Conservation (phyloP, 169 alveolate genomes). For the Cryptosporidium andersoni region DNA sequence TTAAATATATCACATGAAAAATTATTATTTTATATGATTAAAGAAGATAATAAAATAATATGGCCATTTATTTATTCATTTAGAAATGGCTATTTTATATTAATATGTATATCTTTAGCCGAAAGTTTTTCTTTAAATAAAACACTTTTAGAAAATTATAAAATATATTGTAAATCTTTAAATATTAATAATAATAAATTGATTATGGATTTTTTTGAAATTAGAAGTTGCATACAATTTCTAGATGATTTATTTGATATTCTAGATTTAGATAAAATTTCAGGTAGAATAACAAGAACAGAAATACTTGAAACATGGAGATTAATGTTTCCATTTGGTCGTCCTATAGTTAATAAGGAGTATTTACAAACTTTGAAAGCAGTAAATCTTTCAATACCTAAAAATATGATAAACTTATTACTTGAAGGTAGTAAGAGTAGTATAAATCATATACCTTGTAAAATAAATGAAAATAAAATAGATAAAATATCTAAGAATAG, state of each 20-base stretch:
- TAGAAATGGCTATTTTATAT: constrained; percentile 21
- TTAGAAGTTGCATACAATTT: constrained; percentile 24
- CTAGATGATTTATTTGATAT: constrained; percentile 23
- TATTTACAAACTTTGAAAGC: background rate
- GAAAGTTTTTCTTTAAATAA: constrained; percentile 10
- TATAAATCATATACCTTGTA: background rate
- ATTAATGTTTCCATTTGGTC: constrained; percentile 41
- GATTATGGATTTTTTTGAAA: constrained; percentile 2
- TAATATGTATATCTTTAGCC: constrained; percentile 21
- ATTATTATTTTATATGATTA: constrained; percentile 11
- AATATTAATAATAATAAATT: background rate
- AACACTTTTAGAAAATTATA: background rate
- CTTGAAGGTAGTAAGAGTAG: background rate
- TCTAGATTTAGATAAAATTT: background rate
- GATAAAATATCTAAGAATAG: background rate
- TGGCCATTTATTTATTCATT: constrained; percentile 59
- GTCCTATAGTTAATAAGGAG: constrained; percentile 24
- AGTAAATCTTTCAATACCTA: constrained; percentile 11
- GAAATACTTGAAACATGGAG: constrained; percentile 32
- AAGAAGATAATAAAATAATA: background rate
- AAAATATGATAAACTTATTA: background rate
- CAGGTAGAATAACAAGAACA: background rate
- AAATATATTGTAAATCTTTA: background rate
- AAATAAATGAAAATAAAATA: background rate
- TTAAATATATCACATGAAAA: constrained; percentile 9